Conservation (phyloP, 148 eudicot species). For the Vaccinium vitisidaea region DNA sequence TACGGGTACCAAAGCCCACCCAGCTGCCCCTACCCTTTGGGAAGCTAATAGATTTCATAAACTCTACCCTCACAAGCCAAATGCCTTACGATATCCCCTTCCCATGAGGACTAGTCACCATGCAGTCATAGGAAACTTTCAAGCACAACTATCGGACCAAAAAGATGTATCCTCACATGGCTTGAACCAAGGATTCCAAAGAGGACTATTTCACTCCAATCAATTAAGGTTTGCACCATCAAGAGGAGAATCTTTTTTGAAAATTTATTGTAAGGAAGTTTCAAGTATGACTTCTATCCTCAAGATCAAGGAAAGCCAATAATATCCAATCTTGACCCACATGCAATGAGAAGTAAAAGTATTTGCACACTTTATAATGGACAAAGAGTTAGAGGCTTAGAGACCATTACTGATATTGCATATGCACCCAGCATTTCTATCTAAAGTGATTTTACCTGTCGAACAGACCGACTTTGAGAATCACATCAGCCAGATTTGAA, state of each 20-base stretch:
- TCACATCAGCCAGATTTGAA: slow-evolving; percentile 89
- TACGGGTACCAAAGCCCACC: background rate
- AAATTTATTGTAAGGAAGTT: background rate
- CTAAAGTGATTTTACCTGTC: slow-evolving; percentile 58
- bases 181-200: background rate
- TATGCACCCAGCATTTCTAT: background rate
- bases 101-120: background rate
- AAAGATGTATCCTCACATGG: background rate
- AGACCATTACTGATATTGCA: background rate
- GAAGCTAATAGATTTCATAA: background rate
- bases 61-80: background rate
- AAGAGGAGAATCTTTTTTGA: background rate
- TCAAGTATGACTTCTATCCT: background rate
- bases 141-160: background rate
- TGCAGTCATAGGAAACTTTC: background rate
- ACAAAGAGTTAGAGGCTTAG: background rate
- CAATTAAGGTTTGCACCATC: background rate
- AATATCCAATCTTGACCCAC: background rate
- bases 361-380: background rate
- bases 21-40: background rate
- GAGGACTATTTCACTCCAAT: background rate
- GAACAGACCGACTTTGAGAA: slow-evolving; percentile 90
- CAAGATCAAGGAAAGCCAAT: background rate
- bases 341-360: slow-evolving; percentile 2
- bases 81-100: background rate